These are phyloP conservation scores for Cytospora mali DNA, from an alignment of 2,329 filamentous ascomycete genomes.

Conservation along the genomic window DNA sequence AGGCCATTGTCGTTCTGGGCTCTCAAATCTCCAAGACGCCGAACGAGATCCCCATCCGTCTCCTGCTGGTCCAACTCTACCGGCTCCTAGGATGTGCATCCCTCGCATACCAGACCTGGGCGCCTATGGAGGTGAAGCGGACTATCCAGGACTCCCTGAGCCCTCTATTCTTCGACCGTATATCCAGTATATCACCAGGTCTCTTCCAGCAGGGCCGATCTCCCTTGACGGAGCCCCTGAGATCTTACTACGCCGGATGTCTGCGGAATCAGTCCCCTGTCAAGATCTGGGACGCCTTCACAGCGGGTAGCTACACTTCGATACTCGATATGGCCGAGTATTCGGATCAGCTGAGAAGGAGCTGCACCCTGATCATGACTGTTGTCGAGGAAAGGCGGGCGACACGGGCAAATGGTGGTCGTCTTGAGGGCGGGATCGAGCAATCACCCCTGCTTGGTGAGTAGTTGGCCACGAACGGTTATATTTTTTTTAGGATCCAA, in stretches of 20 bases:
- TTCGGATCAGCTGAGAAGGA: constrained; percentile 47
- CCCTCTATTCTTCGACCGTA: constrained; percentile 57
- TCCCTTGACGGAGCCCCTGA: constrained; percentile 46
- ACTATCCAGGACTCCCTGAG: constrained; percentile 60
- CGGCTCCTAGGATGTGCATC: constrained; percentile 53
- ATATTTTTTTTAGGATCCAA: constrained; percentile 7
- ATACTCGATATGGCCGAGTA: constrained; percentile 51
- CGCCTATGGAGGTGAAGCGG: constrained; percentile 56
- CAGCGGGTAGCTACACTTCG: constrained; percentile 53
- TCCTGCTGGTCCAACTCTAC: constrained; percentile 56
- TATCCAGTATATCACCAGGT: constrained; percentile 54
- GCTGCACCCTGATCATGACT: constrained; percentile 56
- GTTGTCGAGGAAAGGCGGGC: constrained; percentile 55
- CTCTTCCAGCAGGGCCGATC: constrained; percentile 40
- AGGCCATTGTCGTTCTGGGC: constrained; percentile 54
- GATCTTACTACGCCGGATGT: constrained; percentile 49
- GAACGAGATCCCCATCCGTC: constrained; percentile 49
- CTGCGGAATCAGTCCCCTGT: constrained; percentile 42
- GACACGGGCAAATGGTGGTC: constrained; percentile 46
- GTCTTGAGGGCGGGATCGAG: constrained; percentile 43
- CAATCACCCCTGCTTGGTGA: constrained; percentile 51
- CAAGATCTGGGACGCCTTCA: constrained; percentile 52
- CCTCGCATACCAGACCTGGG: constrained; percentile 52
- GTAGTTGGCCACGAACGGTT: constrained; percentile 31
- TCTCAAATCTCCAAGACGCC: constrained; percentile 49